Evolutionary conservation across 441 rosid genomes (phyloP), one percentile per base, ranked within the genome.

Genomic region (Francoa sonchifolia): DNA sequence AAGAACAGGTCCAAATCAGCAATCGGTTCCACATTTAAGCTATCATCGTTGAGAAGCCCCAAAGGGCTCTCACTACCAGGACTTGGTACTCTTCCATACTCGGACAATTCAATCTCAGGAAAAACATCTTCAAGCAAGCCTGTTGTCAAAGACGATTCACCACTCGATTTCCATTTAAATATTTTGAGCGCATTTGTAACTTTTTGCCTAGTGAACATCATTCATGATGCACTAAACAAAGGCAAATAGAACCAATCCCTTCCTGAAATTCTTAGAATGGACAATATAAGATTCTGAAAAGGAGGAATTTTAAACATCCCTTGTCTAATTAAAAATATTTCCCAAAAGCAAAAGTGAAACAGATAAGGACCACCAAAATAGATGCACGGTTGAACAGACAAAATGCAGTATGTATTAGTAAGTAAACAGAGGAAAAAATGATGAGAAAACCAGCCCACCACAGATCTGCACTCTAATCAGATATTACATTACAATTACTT

Each of bases 51-150:
- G 52, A 92, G 94, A 54, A 86, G 86, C 44, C 87, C 94, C 0
- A 94, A 81, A 16, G 99, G 96, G 68, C 96, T 83, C 63, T 92
- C 96, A 52, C 95, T 86, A 20, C 92, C 99, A 46, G 95, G 86
- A 71, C 94, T 92, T 5, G 92, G 87, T 59, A 77, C 38, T 61
- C 88, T 81, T 50, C 93, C 80, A 36, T 81, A 79, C 23, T 57
- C 75, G 27, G 95, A 86, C 63, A 90, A 71, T 62, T 90, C 96
- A 58, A 90, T 70, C 66, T 83, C 96, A 42, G 77, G 82, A 32
- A 88, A 69, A 35, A 52, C 88, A 65, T 82, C 75, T 11, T 65
- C 50, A 46, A 90, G 95, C 76, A 90, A 80, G 64, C 83, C 67
- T 34, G 77, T 57, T 2, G 76, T 66, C 61, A 86, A 64, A 59